Evolutionary conservation across 1,284 basidiomycete genomes (phyloP).

Genomic region (Thecaphora thlaspeos): DNA sequence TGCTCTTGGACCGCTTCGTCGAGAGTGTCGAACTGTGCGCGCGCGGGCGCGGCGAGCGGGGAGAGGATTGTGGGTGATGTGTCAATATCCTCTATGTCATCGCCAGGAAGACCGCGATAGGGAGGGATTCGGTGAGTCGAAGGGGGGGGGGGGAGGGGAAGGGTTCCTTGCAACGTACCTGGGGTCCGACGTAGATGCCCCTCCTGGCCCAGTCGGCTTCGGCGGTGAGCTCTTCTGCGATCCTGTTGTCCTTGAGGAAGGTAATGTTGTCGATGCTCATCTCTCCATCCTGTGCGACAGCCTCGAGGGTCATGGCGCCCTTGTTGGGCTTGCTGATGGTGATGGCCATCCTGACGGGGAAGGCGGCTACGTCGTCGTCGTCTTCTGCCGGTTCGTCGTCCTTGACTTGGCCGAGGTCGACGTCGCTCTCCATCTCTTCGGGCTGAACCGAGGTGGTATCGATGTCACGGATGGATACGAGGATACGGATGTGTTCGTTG

Average conservation of each 20-base stretch:
- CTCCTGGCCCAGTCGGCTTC: constrained; percentile 92
- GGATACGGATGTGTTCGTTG: constrained; percentile 67
- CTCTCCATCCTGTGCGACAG: constrained; percentile 65
- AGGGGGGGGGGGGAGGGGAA: too few relatives aligned
- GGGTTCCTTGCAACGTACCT: too few relatives aligned
- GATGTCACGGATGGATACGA: constrained; percentile 53
- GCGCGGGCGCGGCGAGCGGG: too few relatives aligned
- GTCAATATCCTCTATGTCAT: too few relatives aligned
- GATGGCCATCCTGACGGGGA: constrained; percentile 75
- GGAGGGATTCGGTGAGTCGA: too few relatives aligned
- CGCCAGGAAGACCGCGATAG: too few relatives aligned
- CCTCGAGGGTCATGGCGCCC: constrained; percentile 53
- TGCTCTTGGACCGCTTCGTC: constrained; percentile 82
- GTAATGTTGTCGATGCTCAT: constrained; percentile 87
- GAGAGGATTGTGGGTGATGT: too few relatives aligned
- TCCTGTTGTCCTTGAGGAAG: constrained; percentile 72
- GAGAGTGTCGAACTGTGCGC: constrained; percentile 89
- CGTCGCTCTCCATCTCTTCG: constrained; percentile 60
- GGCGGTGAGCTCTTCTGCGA: constrained; percentile 76
- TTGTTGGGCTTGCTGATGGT: constrained; percentile 74
- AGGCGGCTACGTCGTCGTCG: constrained; percentile 27
- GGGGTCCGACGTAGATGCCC: constrained; percentile 86
- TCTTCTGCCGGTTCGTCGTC: constrained; percentile 33
- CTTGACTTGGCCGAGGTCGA: constrained; percentile 58
- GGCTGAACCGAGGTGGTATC: constrained; percentile 37